phyloP scores from a whole-genome alignment of 495 filamentous ascomycete genomes.

The Podospora bellae-mahoneyi region DNA sequence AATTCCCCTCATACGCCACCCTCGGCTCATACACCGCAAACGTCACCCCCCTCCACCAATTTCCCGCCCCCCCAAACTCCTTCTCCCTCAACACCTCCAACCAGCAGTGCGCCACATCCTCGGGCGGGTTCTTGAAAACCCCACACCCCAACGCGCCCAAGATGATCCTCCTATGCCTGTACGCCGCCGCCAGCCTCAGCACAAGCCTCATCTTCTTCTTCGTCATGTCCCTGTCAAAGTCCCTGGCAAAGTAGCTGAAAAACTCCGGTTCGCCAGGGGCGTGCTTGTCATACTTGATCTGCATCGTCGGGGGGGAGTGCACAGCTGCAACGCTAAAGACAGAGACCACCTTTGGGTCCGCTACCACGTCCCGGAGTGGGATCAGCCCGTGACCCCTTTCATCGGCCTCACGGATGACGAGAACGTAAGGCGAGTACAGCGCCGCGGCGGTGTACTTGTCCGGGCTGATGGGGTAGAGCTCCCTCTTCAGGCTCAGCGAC shows the following conservation, averaged over 20 bases:
- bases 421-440: constrained; percentile 57
- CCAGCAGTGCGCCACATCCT: constrained; percentile 56
- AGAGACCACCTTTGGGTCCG: constrained; percentile 44
- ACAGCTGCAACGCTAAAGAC: constrained; percentile 55
- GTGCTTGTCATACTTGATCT: not conserved
- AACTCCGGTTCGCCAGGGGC: not conserved
- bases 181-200: constrained; percentile 50
- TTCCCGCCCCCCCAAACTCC: constrained; percentile 55
- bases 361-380: no score
- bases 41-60: constrained; percentile 51
- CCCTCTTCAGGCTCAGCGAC: constrained; percentile 41
- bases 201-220: constrained; percentile 57
- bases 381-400: constrained; percentile 37
- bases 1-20: not conserved
- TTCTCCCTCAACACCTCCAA: constrained; percentile 52
- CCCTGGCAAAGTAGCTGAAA: constrained; percentile 26
- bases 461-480: constrained; percentile 48
- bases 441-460: constrained; percentile 27
- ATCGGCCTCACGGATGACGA: constrained; percentile 50
- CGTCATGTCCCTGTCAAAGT: constrained; percentile 42
- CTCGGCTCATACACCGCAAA: constrained; percentile 44
- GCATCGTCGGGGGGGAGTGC: not conserved
- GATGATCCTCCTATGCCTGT: constrained; percentile 52
- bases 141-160: constrained; percentile 65
- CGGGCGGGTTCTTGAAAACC: constrained; percentile 55